Evolutionary conservation across 352 stramenopile genomes (phyloP).

Genomic region (Thalassiosira livingstoniorum): DNA sequence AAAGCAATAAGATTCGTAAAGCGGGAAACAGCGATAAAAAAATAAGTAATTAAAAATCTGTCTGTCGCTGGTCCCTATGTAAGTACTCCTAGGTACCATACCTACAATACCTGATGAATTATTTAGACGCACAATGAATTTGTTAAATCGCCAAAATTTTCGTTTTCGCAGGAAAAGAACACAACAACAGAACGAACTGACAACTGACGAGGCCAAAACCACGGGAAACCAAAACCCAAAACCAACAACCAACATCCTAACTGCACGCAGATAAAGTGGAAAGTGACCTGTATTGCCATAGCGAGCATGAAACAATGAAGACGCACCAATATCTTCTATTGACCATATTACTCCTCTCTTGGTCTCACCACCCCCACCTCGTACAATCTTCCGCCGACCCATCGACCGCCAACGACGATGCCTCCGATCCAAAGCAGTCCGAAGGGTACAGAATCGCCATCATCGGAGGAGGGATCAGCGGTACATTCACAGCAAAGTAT

Average conservation of each 20-base stretch:
- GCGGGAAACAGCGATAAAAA: no score
- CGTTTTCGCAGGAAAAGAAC: no score
- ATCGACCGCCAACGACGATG: not conserved
- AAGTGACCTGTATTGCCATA: not conserved
- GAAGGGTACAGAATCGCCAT: constrained; percentile 63
- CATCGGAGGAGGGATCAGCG: constrained; percentile 75
- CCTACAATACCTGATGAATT: not conserved
- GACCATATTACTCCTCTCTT: not conserved
- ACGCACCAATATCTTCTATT: no score
- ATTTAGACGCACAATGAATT: not conserved
- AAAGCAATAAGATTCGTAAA: no score
- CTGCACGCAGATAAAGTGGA: not conserved
- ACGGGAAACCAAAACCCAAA: not conserved
- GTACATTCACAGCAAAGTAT: constrained; percentile 73
- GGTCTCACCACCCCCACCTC: not conserved
- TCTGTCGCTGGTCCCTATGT: no score
- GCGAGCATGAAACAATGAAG: no score
- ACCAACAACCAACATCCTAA: not conserved
- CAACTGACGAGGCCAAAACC: not conserved
- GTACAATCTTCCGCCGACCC: not conserved
- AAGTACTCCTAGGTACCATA: not conserved
- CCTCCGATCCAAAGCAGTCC: not conserved
- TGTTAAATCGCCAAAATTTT: no score
- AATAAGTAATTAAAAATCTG: no score
- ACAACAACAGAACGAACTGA: no score